phyloP scores from a whole-genome alignment of 306 rosid genomes.

The Lupinus albus region DNA sequence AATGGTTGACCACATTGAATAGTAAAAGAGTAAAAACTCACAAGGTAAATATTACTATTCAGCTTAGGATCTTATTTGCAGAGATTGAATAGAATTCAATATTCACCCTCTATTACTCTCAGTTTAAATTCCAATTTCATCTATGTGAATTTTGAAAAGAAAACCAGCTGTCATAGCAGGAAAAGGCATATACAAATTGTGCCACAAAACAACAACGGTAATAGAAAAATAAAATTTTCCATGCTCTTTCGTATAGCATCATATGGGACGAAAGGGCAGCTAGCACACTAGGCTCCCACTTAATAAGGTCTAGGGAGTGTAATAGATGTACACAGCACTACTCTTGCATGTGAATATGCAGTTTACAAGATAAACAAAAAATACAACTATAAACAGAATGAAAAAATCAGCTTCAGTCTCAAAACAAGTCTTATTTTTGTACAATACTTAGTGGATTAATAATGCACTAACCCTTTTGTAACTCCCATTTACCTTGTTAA shows the following conservation, averaged over 20 bases:
- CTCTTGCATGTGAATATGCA: too few species aligned
- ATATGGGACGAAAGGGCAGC: too few species aligned
- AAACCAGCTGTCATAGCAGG: too few species aligned
- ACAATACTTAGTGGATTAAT: neutral
- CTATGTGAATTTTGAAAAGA: too few species aligned
- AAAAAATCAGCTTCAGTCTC: neutral
- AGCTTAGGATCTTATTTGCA: neutral
- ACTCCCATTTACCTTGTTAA: neutral
- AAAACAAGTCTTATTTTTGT: neutral
- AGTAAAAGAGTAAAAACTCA: neutral
- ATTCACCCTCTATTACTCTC: neutral
- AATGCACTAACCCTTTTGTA: neutral
- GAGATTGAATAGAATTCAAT: neutral
- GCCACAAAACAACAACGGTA: too few species aligned
- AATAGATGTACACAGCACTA: too few species aligned
- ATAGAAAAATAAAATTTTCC: too few species aligned
- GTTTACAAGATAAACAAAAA: neutral
- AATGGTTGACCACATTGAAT: neutral
- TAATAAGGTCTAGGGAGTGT: too few species aligned
- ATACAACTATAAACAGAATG: neutral
- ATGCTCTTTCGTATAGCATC: too few species aligned
- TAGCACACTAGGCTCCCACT: too few species aligned
- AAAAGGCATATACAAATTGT: too few species aligned
- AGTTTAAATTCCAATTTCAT: too few species aligned
- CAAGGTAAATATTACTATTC: neutral